Evolutionary conservation across 2,329 filamentous ascomycete species (phyloP).

Genomic region (Knufia petricola): DNA sequence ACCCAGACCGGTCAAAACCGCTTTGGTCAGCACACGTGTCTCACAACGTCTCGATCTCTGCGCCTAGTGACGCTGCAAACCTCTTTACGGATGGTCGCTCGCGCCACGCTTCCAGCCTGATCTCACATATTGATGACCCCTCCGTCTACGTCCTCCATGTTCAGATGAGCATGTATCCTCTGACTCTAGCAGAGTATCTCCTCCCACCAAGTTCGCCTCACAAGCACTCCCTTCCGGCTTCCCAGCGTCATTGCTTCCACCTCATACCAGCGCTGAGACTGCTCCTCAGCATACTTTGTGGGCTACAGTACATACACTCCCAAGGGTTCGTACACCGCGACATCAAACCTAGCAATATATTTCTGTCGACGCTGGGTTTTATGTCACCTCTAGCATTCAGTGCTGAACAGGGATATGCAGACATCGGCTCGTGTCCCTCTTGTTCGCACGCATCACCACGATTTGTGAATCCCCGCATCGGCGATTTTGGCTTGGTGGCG

Average conservation of each 20-base stretch:
- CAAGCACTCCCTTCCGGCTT: slow-evolving; percentile 11
- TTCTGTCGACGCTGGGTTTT: slow-evolving; percentile 43
- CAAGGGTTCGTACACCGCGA: slow-evolving; percentile 56
- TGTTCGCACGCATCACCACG: slow-evolving; percentile 23
- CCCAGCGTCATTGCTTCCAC: slow-evolving; percentile 52
- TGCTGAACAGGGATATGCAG: slow-evolving; percentile 31
- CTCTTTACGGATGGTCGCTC: slow-evolving; percentile 35
- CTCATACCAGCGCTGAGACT: slow-evolving; percentile 47
- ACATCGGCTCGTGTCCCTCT: slow-evolving; percentile 17
- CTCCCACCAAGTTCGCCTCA: slow-evolving; percentile 28
- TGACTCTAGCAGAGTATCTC: slow-evolving; percentile 52
- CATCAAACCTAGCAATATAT: slow-evolving; percentile 60
- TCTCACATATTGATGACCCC: slow-evolving; percentile 22
- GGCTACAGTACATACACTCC: slow-evolving; percentile 55
- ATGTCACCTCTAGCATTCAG: slow-evolving; percentile 30
- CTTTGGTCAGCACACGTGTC: slow-evolving; percentile 5
- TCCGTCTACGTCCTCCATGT: slow-evolving; percentile 43
- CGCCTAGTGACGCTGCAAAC: not conserved
- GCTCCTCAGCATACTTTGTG: slow-evolving; percentile 51
- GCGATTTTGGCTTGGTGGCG: slow-evolving; percentile 58
- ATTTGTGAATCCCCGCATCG: slow-evolving; percentile 52
- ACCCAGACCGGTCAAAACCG: slow-evolving; percentile 24
- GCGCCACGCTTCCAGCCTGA: slow-evolving; percentile 19
- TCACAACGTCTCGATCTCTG: not conserved
- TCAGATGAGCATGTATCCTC: slow-evolving; percentile 58